Conservation (phyloP, 345 rosid species). For the Geranium brycei region DNA sequence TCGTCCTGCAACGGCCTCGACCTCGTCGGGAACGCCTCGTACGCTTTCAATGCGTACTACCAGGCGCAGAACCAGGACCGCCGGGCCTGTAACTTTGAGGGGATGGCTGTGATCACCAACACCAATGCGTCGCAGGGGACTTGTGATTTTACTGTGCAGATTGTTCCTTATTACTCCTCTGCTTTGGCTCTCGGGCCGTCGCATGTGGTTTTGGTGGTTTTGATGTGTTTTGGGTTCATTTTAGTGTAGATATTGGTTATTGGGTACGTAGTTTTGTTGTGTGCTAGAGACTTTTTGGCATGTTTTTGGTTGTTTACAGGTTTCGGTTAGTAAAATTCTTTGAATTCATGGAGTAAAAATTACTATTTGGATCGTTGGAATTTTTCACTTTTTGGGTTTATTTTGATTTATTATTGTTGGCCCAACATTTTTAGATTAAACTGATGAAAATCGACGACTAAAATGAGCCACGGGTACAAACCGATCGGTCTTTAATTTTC, state of each 20-base stretch:
- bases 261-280: background rate
- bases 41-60: conserved; percentile 61
- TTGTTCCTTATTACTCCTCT: conserved; percentile 19
- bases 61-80: conserved; percentile 54
- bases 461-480: too few relatives aligned
- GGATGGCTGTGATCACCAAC: conserved; percentile 33
- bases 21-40: conserved; percentile 45
- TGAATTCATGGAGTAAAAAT: too few relatives aligned
- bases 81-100: conserved; percentile 50
- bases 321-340: too few relatives aligned
- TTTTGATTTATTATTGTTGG: too few relatives aligned
- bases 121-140: conserved; percentile 49
- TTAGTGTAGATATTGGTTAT: conserved; percentile 5
- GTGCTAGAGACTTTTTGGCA: too few relatives aligned
- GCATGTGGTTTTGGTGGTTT: conserved; percentile 8
- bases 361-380: too few relatives aligned
- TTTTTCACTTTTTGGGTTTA: too few relatives aligned
- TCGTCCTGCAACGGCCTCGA: conserved; percentile 53
- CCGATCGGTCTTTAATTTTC: too few relatives aligned
- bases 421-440: too few relatives aligned
- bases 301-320: too few relatives aligned
- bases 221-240: conserved; percentile 8
- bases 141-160: conserved; percentile 55
- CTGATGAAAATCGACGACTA: too few relatives aligned
- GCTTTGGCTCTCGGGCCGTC: conserved; percentile 17